Evolutionary conservation across 164 flowering plant species (phyloP), one percentile per base, ranked within the genome.

Genomic region (Stephania japonica): DNA sequence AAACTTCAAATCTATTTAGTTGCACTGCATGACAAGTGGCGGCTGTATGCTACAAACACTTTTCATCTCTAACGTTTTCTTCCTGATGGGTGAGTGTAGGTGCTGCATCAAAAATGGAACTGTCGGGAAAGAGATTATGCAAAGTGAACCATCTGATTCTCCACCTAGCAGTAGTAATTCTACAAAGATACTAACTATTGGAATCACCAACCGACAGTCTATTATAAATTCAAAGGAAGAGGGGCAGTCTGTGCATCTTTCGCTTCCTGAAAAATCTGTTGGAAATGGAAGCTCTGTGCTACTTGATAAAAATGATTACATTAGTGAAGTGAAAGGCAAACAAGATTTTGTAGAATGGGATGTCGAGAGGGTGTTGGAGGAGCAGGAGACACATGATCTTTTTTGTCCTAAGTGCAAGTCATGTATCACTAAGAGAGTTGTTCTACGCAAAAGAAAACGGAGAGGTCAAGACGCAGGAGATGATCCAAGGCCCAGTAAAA

Each of bases 331-430:
- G 32, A 75, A 80, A 73, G 84, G 70, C 61, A 83, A 79, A 3
- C 32, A 61, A 25, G 92, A 83, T 63, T 70, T 56, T 50, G 68
- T 72, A 41, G 97, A 88, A 11, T 78, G 71, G 27, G 88, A 89
- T 78, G 82, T 93, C 69, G 94, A 87, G 78, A 81, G 63, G 76
- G 90, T 91, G 14, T 26, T 93, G 38, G 74, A 70, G 80, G 87
- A 91, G 83, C 97, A 91, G 80, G 86, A 84, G 8, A 89, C 94
- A 44, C 94, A 93, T 85, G 97, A 93, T 80, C 71, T 91, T 53
- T 87, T 27, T 76, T 93, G 98, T 72, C 98, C 98, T 42, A 86
- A 93, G 50, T 93, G 98, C 78, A 79, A 87, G 38, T 87, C 91
- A 27, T 88, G 98, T 68, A 89, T 91, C 62, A 92, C 97, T 7